Evolutionary conservation across 108 stramenopile species (phyloP).

Genomic region (Nannochloropsis salina): DNA sequence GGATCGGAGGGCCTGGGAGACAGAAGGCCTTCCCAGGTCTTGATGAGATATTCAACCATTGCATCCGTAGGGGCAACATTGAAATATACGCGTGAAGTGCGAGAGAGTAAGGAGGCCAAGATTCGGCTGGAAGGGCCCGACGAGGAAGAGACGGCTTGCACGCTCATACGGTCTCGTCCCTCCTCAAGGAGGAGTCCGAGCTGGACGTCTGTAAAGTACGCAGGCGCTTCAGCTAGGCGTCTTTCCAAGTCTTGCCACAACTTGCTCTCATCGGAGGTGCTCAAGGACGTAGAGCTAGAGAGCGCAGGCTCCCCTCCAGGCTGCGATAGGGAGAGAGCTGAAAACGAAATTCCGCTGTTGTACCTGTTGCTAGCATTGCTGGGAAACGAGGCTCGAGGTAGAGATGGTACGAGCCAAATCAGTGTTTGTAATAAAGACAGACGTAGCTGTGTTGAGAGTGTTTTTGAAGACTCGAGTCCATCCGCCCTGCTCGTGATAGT

Average conservation of each 20-base stretch:
- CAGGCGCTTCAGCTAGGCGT: background rate
- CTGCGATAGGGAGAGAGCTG: background rate
- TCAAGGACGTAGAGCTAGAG: background rate
- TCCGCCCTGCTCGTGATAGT: background rate
- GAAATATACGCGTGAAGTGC: background rate
- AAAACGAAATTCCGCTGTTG: background rate
- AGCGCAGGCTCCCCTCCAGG: background rate
- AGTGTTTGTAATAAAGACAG: background rate
- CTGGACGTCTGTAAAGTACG: slow-evolving; percentile 7
- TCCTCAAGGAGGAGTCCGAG: background rate
- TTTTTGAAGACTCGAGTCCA: background rate
- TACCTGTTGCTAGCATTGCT: background rate
- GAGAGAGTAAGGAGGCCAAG: background rate
- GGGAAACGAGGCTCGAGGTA: background rate
- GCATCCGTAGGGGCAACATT: background rate
- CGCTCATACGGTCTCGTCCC: background rate
- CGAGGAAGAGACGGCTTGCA: background rate
- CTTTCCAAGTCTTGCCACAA: background rate
- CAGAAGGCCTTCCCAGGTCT: background rate
- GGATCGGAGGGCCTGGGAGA: background rate
- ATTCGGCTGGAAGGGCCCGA: background rate
- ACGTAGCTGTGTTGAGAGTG: background rate
- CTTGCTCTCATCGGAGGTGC: background rate
- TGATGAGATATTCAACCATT: background rate
- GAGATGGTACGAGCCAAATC: background rate